Percentiles rank a stretch among this genome's conserved stretches.
These are phyloP conservation scores for Phytophthora citricola DNA, from an alignment of 352 stramenopile genomes.

Conservation along the genomic window DNA sequence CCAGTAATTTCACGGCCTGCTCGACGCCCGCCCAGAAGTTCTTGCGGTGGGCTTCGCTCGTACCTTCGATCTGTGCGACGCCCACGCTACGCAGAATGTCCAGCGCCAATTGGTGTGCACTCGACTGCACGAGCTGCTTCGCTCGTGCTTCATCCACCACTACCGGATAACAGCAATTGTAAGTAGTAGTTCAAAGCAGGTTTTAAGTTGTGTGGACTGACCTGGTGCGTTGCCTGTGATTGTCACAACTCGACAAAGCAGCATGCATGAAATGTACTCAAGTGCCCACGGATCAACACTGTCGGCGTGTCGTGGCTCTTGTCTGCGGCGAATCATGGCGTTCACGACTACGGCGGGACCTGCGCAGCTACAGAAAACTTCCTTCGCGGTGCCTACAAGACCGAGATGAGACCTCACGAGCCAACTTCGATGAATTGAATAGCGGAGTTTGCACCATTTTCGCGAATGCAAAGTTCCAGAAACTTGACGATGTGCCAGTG, in stretches of 20 bases:
- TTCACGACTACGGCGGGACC: slow-evolving; percentile 41
- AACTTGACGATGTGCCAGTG: slow-evolving; percentile 70
- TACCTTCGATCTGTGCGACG: slow-evolving; percentile 11
- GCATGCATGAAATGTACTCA: slow-evolving; percentile 58
- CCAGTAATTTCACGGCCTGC: slow-evolving; percentile 61
- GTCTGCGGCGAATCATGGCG: slow-evolving; percentile 24
- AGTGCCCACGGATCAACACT: slow-evolving; percentile 32
- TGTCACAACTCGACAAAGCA: slow-evolving; percentile 52
- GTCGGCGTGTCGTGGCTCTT: slow-evolving; percentile 20
- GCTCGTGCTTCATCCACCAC: slow-evolving; percentile 36
- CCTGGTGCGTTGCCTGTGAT: slow-evolving; percentile 27
- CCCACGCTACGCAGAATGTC: slow-evolving; percentile 42
- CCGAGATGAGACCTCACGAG: no score
- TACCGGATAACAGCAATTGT: background rate
- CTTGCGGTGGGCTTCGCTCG: slow-evolving; percentile 11
- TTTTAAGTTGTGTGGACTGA: background rate
- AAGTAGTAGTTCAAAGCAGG: background rate
- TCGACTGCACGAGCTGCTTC: slow-evolving; percentile 47
- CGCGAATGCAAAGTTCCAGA: slow-evolving; percentile 47
- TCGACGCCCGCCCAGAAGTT: slow-evolving; percentile 37
- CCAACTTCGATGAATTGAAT: background rate
- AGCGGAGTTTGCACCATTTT: slow-evolving; percentile 28
- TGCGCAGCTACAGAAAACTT: slow-evolving; percentile 44
- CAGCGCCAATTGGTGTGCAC: slow-evolving; percentile 57
- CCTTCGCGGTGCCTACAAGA: slow-evolving; percentile 47